These are phyloP conservation scores for Luzula sylvatica DNA, from an alignment of 176 grass and related monocot genomes.

Conservation along the genomic window DNA sequence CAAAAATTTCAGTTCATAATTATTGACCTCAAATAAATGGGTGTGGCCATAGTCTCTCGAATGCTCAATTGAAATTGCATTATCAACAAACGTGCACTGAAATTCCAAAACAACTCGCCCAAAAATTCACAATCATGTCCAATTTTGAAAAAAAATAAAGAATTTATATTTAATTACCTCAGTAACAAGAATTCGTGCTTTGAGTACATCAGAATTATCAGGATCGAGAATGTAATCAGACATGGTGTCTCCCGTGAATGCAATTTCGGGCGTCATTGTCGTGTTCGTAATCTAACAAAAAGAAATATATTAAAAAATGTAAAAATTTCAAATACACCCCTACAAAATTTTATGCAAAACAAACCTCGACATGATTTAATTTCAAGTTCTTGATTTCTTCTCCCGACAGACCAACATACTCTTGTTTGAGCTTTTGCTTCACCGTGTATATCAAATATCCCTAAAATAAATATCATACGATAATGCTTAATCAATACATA, in stretches of 20 bases:
- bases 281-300: slow-evolving; percentile 53
- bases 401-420: slow-evolving; percentile 50
- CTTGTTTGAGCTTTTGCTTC: slow-evolving; percentile 83
- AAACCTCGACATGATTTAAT: slow-evolving; percentile 79
- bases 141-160: neutral
- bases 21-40: slow-evolving; percentile 68
- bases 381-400: slow-evolving; percentile 70
- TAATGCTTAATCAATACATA: too few species aligned
- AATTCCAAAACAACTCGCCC: slow-evolving; percentile 11
- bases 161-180: slow-evolving; percentile 44
- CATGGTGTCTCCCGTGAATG: slow-evolving; percentile 85
- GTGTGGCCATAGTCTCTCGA: slow-evolving; percentile 77
- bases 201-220: slow-evolving; percentile 57
- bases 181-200: slow-evolving; percentile 55
- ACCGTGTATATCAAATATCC: slow-evolving; percentile 73
- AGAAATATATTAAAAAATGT: neutral
- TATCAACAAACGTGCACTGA: slow-evolving; percentile 79
- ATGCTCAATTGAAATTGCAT: slow-evolving; percentile 54
- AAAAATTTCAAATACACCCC: neutral
- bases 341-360: slow-evolving; percentile 3
- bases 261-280: slow-evolving; percentile 65
- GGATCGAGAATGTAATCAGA: slow-evolving; percentile 91
- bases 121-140: neutral
- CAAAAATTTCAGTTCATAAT: neutral
- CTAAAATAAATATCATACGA: slow-evolving; percentile 30